A percentile compares a stretch with the other conserved stretches of the same genome.
Conservation (phyloP, 164 flowering plant genomes). For the Malania oleifera region DNA sequence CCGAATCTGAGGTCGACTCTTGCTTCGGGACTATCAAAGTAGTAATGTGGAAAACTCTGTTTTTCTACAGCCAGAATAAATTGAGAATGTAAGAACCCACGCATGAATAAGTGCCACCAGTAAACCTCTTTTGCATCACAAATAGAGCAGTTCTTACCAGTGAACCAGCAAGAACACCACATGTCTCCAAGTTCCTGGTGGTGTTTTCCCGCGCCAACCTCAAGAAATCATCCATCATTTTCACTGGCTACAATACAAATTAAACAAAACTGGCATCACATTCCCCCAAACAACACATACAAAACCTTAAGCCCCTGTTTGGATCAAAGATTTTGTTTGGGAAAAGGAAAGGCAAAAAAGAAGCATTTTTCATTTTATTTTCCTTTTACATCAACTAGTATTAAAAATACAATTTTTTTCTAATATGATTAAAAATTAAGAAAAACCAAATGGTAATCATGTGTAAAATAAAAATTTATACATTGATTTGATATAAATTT, state of each 20-base stretch:
- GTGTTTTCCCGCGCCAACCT: conserved; percentile 81
- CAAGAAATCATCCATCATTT: conserved; percentile 80
- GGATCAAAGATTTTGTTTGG: too few species aligned
- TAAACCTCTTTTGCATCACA: background rate
- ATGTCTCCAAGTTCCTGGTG: conserved; percentile 80
- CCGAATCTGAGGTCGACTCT: conserved; percentile 97
- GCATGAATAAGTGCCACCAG: background rate
- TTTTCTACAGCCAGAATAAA: conserved; percentile 56
- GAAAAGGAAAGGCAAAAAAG: too few species aligned
- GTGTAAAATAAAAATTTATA: too few species aligned
- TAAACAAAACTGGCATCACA: conserved; percentile 15
- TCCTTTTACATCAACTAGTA: too few species aligned
- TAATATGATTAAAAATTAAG: too few species aligned
- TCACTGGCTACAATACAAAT: conserved; percentile 58
- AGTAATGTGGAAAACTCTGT: conserved; percentile 80
- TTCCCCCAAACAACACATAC: background rate
- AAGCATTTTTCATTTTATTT: too few species aligned
- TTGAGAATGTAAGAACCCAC: conserved; percentile 1
- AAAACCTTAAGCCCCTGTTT: background rate
- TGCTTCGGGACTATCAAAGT: conserved; percentile 91
- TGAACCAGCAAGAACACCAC: conserved; percentile 93
- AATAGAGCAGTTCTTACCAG: conserved; percentile 46
- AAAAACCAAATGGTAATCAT: too few species aligned
- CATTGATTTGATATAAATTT: too few species aligned
- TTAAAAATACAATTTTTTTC: too few species aligned